These are phyloP conservation scores for Sarocladium oryzae DNA, from an alignment of 2,329 filamentous ascomycete genomes.

Conservation along the genomic window DNA sequence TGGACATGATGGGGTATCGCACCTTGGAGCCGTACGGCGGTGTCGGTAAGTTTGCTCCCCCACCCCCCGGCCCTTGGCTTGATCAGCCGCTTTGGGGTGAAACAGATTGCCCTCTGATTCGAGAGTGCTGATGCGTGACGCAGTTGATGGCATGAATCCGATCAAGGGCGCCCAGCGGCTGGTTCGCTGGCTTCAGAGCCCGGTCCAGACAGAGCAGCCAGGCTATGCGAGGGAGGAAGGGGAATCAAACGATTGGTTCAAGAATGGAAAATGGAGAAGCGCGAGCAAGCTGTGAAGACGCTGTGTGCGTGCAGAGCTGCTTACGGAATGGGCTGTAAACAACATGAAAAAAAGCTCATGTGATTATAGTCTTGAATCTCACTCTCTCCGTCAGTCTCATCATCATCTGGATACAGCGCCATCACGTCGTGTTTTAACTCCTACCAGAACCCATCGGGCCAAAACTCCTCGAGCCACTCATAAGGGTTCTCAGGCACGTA, in stretches of 20 bases:
- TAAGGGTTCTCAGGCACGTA: constrained; percentile 35
- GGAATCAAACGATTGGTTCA: background rate
- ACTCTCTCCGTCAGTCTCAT: too few relatives aligned
- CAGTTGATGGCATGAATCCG: constrained; percentile 7
- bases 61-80: too few relatives aligned
- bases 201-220: background rate
- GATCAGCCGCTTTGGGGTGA: too few relatives aligned
- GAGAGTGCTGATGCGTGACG: background rate
- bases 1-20: constrained; percentile 6
- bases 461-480: constrained; percentile 49
- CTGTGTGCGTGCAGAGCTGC: too few relatives aligned
- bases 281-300: background rate
- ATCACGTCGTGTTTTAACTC: too few relatives aligned
- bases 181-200: background rate
- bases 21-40: background rate
- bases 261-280: background rate
- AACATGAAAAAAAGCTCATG: too few relatives aligned
- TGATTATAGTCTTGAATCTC: too few relatives aligned
- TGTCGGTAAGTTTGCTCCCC: background rate
- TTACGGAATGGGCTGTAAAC: too few relatives aligned
- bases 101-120: too few relatives aligned
- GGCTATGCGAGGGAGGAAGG: constrained; percentile 1
- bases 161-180: background rate
- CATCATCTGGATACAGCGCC: background rate
- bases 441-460: constrained; percentile 20